Evolutionary conservation across 2,329 filamentous ascomycete species (phyloP), one percentile per base, ranked within the genome.

Genomic region (Dactylellina parvicollis): DNA sequence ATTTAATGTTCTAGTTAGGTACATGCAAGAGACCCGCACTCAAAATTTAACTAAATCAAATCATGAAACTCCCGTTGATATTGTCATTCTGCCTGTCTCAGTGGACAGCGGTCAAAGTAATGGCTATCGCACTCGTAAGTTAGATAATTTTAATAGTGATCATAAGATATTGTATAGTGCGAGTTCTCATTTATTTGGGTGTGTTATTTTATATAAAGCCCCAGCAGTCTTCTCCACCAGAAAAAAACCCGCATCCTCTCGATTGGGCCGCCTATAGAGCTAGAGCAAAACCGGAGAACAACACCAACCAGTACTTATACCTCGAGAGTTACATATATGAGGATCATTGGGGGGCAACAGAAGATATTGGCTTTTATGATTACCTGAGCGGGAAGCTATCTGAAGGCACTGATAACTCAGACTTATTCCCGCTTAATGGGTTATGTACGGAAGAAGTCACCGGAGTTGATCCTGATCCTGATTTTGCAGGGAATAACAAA

Each of bases 261-360:
- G 24, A 66, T 18, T 56, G 47, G n/a, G 12, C 16, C 1, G 20
- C 16, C 9, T 40, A 30, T n/a, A n/a, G n/a, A 32, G 28, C 22
- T 30, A 16, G 28, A 24, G 12, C 16, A 8, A 60, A 55, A 10
- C 44, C 52, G 8, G n/a, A 49, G 10, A 20, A 16, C 2, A 44
- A n/a, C 46, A 42, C 24, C 16, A 61, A 70, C 14, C 55, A 70
- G 18, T 70, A 70, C 22, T 22, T 32, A n/a, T 9, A 52, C 7
- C 52, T 28, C 8, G 46, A 61, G n/a, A 36, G 8, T 18, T 56
- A 55, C 22, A 56, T 71, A 34, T 71, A 49, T 20, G 66, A 71
- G 24, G 66, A 71, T 20, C 66, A 71, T 22, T 71, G 66, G 66
- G 66, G 66, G 10, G 24, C 24, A 47, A 2, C n/a, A n/a, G 2